Base-by-base conservation (phyloP, 192 early-diverging fungal species). In the Umbelopsis isabellina region DNA sequence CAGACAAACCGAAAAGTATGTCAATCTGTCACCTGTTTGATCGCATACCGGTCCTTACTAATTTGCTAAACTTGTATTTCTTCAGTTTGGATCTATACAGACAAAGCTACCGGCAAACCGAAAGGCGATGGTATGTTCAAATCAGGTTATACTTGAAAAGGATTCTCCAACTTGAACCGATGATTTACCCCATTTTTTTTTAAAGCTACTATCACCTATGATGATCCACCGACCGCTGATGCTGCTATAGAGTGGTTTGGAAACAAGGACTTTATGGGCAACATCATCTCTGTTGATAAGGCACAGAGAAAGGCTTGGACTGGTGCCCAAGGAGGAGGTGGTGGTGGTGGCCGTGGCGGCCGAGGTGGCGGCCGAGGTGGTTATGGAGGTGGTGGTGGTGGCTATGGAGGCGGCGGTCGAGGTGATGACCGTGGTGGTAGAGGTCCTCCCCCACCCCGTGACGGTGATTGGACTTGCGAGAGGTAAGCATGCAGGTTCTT, bases 241-340 rank as follows among this genome's bases (percentile, higher is more conserved):
- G 88, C 84, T 49, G 91, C 91, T 8, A 92, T 92, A 46, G 79
- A 88, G 18, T 92, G 89, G 87, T 92, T 92, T 70, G 74, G 88
- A 46, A 88, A 82, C 21, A 84, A 86, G 67, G 73, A 80, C 12
- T 86, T 83, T 76, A 80, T 84, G 58, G 83, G 82, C 12, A 75
- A 87, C 69, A 64, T 74, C 2, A 84, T 91, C 46, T 85, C 87
- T 65, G 89, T 92, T 30, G 82, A 88, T 52, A 85, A 84, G 70
- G 86, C 88, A 35, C 85, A 84, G 55, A 79, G 83, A 70, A 88
- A 90, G 69, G 77, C 77, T 20, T 75, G 69, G 49, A 71, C 75
- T 18, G 75, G 88, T 13, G 76, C 83, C 68, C 77, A 83, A 11
- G 71, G 80, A 13, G 69, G 87, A 45, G 75, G 81, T 41, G 79